These are phyloP conservation scores for Iris macrosiphon DNA, from an alignment of 106 monocot genomes.

Conservation along the genomic window DNA sequence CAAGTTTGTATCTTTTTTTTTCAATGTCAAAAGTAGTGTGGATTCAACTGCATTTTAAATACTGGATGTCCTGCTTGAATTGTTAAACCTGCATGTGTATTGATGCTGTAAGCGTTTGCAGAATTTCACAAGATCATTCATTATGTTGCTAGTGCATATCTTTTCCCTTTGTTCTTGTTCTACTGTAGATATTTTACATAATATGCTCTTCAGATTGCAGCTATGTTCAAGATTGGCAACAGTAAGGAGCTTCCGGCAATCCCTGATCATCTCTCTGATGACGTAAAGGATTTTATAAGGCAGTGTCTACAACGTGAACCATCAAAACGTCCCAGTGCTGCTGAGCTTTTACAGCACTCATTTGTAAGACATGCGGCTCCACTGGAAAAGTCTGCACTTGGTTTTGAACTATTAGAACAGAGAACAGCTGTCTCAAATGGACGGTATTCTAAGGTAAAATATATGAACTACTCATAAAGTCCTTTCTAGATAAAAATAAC, in stretches of 20 bases:
- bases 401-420: slow-evolving; percentile 30
- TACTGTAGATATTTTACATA: background rate
- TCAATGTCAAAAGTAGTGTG: too few relatives aligned
- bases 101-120: too few relatives aligned
- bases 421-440: slow-evolving; percentile 12
- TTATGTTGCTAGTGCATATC: background rate
- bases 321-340: slow-evolving; percentile 70
- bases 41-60: too few relatives aligned
- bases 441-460: slow-evolving; percentile 34
- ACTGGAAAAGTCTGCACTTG: slow-evolving; percentile 29
- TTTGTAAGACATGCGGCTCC: slow-evolving; percentile 59
- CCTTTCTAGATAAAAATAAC: too few relatives aligned
- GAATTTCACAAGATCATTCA: too few relatives aligned
- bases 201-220: slow-evolving; percentile 66
- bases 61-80: too few relatives aligned
- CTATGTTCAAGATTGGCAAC: slow-evolving; percentile 98
- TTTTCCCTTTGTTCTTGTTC: background rate
- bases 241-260: slow-evolving; percentile 92
- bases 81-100: too few relatives aligned
- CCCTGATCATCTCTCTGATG: slow-evolving; percentile 83
- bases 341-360: slow-evolving; percentile 77
- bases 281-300: slow-evolving; percentile 79
- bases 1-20: too few relatives aligned
- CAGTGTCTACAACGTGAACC: slow-evolving; percentile 84
- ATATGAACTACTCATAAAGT: too few relatives aligned